These are phyloP conservation scores for Cladosporium sp. DNA, from an alignment of 2,329 filamentous ascomycete species.

Conservation along the genomic window DNA sequence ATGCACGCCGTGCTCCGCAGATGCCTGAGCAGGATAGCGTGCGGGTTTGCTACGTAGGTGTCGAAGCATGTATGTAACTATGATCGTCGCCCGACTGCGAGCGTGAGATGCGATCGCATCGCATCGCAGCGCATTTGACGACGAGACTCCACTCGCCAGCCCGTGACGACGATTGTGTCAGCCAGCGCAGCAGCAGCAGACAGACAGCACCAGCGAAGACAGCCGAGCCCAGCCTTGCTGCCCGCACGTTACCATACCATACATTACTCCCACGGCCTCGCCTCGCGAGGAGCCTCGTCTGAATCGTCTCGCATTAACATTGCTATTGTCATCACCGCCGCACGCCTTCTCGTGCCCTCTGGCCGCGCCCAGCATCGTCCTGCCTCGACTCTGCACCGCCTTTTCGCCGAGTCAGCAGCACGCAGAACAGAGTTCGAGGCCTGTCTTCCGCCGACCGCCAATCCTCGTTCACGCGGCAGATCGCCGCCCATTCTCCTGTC, in stretches of 20 bases:
- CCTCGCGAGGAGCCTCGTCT: background rate
- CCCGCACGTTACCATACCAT: background rate
- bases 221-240: background rate
- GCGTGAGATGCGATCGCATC: background rate
- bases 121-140: background rate
- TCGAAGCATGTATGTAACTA: slow-evolving; percentile 4
- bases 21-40: background rate
- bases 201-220: background rate
- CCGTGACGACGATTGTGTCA: background rate
- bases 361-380: background rate
- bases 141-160: background rate
- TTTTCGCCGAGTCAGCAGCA: background rate
- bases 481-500: slow-evolving; percentile 8
- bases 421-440: slow-evolving; percentile 1
- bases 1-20: background rate
- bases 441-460: slow-evolving; percentile 4
- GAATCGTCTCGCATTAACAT: background rate
- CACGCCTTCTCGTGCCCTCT: slow-evolving; percentile 5
- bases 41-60: slow-evolving; percentile 1
- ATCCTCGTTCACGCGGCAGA: slow-evolving; percentile 2
- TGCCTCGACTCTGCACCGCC: slow-evolving; percentile 1
- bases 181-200: background rate
- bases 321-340: too few relatives aligned
- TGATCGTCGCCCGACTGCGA: slow-evolving; percentile 6
- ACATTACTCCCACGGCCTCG: background rate